Conservation (phyloP, 1,284 basidiomycete genomes). For the Porogramme epimiltina region DNA sequence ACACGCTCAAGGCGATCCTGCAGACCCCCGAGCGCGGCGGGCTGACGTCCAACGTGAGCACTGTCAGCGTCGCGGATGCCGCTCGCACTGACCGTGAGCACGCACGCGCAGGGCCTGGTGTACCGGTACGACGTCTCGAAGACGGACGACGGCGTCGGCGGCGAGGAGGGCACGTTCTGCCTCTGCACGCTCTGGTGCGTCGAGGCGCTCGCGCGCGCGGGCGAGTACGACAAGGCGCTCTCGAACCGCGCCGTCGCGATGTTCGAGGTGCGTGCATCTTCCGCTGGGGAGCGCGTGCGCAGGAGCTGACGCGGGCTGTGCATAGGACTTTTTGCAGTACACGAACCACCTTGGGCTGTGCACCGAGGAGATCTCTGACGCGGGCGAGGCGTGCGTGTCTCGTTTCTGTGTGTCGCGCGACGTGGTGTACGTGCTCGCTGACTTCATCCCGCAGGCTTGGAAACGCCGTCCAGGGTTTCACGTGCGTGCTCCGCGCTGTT, state of each 20-base stretch:
- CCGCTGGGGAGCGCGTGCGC: neutral
- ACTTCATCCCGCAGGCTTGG: conserved; percentile 60
- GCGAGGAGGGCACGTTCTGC: conserved; percentile 88
- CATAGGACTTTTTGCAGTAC: conserved; percentile 75
- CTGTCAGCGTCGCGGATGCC: neutral
- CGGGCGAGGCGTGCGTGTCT: conserved; percentile 68
- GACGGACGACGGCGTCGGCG: conserved; percentile 89
- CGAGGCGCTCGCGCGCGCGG: conserved; percentile 85
- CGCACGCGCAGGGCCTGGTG: conserved; percentile 58
- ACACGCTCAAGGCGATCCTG: conserved; percentile 80
- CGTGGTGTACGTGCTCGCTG: neutral
- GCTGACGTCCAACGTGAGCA: conserved; percentile 78
- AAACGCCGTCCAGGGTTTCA: conserved; percentile 87
- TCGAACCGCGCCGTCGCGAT: conserved; percentile 73
- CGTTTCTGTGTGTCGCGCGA: too few species aligned
- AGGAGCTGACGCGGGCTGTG: neutral
- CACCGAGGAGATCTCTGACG: conserved; percentile 80
- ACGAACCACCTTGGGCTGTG: conserved; percentile 87
- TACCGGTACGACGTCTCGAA: conserved; percentile 82
- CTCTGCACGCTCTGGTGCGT: conserved; percentile 84
- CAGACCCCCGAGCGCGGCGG: conserved; percentile 86
- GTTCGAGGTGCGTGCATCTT: conserved; percentile 84
- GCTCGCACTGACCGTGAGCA: neutral
- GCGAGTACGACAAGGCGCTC: conserved; percentile 70
- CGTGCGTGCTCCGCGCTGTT: conserved; percentile 48